Base-by-base conservation (phyloP, 2,329 filamentous ascomycete species). In the Eutypella sp. region DNA sequence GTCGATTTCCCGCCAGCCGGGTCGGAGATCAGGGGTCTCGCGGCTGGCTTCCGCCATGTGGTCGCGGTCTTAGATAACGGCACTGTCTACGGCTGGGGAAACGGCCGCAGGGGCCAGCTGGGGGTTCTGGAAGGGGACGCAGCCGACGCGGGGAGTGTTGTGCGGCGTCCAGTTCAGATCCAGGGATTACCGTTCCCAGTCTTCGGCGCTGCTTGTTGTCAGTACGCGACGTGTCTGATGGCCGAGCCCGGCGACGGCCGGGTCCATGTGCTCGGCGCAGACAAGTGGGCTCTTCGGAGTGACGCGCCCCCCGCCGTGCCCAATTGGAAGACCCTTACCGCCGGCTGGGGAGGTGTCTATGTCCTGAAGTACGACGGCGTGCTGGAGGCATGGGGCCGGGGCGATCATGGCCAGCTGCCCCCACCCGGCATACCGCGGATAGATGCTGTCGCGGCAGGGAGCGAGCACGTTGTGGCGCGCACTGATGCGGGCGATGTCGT, bases 11-110 rank as follows among this genome's bases (percentile, higher is more conserved):
- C 85, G 2, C 85, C 85, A 0, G 8, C 53, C 1, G 78, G 68
- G 0, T 75, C 75, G 0, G 66, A 71, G n/a, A 64, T 95, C 4
- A 66, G 79, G 1, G 78, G 85, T 47, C 61, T 96, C 22, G 72
- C 84, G 2, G 85, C 87, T 10, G 82, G 87, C 25, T 86, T 95
- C 73, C 82, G 81, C 19, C 93, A 99, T 61, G 81, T 82, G 0
- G 78, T 95, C 15, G 81, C 72, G 2, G 78, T 96, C 0, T 67
- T 95, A 3, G 78, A 77, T 37, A 85, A 86, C 60, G 92, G 91
- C 0, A 76, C 86, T 15, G 83, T 84, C 2, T 95, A 87, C 62
- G 91, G 89, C 2, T 97, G 92, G 92, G 93, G 93, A 0, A 88
- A 82, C 57, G 85, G 87, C 13, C 79, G 89, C 20, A 93, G 96